Evolutionary conservation across 2,329 filamentous ascomycete genomes (phyloP).

Genomic region (Calonectria pseudoreteaudii): DNA sequence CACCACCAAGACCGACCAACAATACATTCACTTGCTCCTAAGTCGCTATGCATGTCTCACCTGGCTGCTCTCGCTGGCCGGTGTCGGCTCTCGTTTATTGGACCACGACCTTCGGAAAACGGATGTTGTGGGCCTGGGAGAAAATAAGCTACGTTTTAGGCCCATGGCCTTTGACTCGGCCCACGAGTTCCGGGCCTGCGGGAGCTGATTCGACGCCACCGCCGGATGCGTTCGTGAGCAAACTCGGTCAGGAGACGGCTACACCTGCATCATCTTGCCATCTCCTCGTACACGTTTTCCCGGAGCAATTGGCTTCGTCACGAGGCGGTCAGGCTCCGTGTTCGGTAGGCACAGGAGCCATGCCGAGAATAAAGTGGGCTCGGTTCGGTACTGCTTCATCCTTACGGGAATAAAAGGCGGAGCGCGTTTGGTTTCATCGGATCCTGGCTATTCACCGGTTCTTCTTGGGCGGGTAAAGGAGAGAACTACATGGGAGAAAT

Average conservation of each 20-base stretch:
- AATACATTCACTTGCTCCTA: neutral
- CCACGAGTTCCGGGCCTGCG: neutral
- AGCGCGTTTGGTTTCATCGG: neutral
- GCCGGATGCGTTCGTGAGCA: neutral
- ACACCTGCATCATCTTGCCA: neutral
- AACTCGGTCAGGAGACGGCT: neutral
- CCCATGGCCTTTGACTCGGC: neutral
- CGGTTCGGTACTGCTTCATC: neutral
- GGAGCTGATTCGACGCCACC: neutral
- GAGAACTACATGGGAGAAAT: neutral
- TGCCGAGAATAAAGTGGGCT: neutral
- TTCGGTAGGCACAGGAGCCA: neutral
- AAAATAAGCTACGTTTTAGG: neutral
- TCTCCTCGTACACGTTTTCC: neutral
- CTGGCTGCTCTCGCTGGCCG: neutral
- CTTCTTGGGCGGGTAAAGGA: neutral
- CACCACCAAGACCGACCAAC: neutral
- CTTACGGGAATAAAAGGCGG: neutral
- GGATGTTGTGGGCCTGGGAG: neutral
- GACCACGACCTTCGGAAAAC: neutral
- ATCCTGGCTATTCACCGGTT: neutral
- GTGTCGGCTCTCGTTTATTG: slow-evolving; percentile 1
- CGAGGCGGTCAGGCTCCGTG: neutral
- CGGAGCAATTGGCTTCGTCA: neutral
- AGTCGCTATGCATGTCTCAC: neutral